phyloP scores from a whole-genome alignment of 1,284 basidiomycete genomes.

The Abortiporus biennis region DNA sequence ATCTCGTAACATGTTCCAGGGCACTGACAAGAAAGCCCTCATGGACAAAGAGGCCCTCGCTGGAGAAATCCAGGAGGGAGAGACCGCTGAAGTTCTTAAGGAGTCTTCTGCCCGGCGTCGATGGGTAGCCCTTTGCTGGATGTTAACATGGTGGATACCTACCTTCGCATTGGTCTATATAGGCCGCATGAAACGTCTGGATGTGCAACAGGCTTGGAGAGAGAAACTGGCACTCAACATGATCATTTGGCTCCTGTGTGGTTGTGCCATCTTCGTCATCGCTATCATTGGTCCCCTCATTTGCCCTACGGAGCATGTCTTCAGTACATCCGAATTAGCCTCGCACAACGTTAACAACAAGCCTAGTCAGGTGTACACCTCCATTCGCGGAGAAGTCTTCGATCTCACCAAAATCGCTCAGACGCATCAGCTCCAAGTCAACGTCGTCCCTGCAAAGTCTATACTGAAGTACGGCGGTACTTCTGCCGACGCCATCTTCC shows the following conservation, averaged over 20 bases:
- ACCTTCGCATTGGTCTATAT: constrained; percentile 63
- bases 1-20: constrained; percentile 92
- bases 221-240: constrained; percentile 96
- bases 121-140: constrained; percentile 87
- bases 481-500: constrained; percentile 80
- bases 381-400: constrained; percentile 92
- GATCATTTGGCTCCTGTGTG: constrained; percentile 94
- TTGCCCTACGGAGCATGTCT: constrained; percentile 93
- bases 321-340: constrained; percentile 71
- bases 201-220: constrained; percentile 94
- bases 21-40: constrained; percentile 66
- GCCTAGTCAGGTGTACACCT: constrained; percentile 73
- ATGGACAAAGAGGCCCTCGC: constrained; percentile 77
- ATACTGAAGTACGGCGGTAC: constrained; percentile 83
- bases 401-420: constrained; percentile 59
- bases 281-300: constrained; percentile 85
- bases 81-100: constrained; percentile 84
- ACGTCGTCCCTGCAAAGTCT: constrained; percentile 69
- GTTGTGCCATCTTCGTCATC: constrained; percentile 87
- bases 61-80: constrained; percentile 76
- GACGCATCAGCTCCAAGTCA: constrained; percentile 65
- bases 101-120: constrained; percentile 75
- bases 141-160: constrained; percentile 92
- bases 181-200: constrained; percentile 90
- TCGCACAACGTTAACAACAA: constrained; percentile 61